These are phyloP conservation scores for Nannochloropsis salina DNA, from an alignment of 108 stramenopile species.

Conservation along the genomic window DNA sequence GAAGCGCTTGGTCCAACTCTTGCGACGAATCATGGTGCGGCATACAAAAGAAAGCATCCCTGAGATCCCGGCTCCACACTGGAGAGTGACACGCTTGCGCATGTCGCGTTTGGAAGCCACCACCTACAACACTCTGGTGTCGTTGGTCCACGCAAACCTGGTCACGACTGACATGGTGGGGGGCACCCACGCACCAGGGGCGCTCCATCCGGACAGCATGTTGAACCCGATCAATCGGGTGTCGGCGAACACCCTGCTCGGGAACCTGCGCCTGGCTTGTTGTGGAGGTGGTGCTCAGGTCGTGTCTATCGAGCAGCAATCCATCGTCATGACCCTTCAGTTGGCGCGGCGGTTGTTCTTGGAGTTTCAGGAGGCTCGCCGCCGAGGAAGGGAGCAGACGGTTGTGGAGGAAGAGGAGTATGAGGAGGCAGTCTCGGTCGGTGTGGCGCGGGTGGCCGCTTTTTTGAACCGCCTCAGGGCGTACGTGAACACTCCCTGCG, in stretches of 20 bases:
- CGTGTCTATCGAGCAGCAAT: conserved; percentile 23
- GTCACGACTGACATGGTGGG: conserved; percentile 37
- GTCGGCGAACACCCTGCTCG: conserved; percentile 24
- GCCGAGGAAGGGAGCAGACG: conserved; percentile 18
- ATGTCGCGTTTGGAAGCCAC: conserved; percentile 39
- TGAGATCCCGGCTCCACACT: conserved; percentile 31
- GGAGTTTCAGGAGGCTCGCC: conserved; percentile 14
- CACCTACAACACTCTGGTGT: conserved; percentile 34
- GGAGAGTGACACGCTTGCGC: conserved; percentile 7
- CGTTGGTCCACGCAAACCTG: conserved; percentile 37
- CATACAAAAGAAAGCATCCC: conserved; percentile 39
- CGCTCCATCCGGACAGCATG: not conserved
- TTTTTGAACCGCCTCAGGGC: not conserved
- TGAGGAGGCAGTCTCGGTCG: conserved; percentile 15
- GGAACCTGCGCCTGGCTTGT: conserved; percentile 42
- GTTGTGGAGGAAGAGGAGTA: conserved; percentile 28
- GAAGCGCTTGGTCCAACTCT: not conserved
- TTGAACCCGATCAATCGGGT: not conserved
- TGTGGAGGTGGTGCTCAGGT: conserved; percentile 41
- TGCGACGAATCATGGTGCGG: conserved; percentile 42
- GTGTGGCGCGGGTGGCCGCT: not conserved
- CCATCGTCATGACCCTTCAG: conserved; percentile 25
- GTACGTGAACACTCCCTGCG: not conserved
- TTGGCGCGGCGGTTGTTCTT: conserved; percentile 29
- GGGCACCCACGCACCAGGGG: conserved; percentile 20